Evolutionary conservation across 805 yeast species (phyloP).

Genomic region (Hanseniaspora lindneri): DNA sequence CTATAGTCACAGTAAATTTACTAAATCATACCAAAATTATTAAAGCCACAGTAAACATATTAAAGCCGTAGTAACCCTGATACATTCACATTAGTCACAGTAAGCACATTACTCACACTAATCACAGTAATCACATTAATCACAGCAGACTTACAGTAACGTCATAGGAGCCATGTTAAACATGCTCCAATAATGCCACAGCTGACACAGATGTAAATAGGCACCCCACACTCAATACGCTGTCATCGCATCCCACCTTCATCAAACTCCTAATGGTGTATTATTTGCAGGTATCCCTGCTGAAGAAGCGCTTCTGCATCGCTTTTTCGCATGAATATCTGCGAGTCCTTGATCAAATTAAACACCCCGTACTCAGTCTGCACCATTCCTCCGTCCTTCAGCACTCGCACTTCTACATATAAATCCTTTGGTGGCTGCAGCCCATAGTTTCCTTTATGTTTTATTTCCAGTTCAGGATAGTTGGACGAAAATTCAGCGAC

Average conservation of each 20-base stretch:
- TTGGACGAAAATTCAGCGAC: constrained; percentile 50
- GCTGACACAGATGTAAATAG: too few relatives aligned
- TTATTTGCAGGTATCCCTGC: constrained; percentile 80
- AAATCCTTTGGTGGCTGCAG: constrained; percentile 82
- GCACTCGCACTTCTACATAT: constrained; percentile 84
- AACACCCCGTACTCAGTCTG: constrained; percentile 96
- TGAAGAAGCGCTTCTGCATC: constrained; percentile 90
- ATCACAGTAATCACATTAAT: too few relatives aligned
- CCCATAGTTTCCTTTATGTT: constrained; percentile 43
- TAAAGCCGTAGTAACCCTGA: too few relatives aligned
- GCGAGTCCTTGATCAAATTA: constrained; percentile 83
- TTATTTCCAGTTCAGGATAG: constrained; percentile 70
- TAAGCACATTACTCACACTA: too few relatives aligned
- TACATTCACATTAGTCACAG: too few relatives aligned
- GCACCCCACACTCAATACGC: too few relatives aligned
- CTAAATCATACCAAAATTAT: too few relatives aligned
- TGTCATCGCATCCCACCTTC: neutral
- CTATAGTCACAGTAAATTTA: too few relatives aligned
- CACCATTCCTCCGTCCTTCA: constrained; percentile 91
- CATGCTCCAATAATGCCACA: too few relatives aligned
- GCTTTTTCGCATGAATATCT: constrained; percentile 82
- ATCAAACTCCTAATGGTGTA: constrained; percentile 25
- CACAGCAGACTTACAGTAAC: too few relatives aligned
- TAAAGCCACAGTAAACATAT: too few relatives aligned
- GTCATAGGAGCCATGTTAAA: too few relatives aligned